Evolutionary conservation across 2,329 filamentous ascomycete species (phyloP), one percentile per base, ranked within the genome.

Genomic region (Fusarium austroafricanum): DNA sequence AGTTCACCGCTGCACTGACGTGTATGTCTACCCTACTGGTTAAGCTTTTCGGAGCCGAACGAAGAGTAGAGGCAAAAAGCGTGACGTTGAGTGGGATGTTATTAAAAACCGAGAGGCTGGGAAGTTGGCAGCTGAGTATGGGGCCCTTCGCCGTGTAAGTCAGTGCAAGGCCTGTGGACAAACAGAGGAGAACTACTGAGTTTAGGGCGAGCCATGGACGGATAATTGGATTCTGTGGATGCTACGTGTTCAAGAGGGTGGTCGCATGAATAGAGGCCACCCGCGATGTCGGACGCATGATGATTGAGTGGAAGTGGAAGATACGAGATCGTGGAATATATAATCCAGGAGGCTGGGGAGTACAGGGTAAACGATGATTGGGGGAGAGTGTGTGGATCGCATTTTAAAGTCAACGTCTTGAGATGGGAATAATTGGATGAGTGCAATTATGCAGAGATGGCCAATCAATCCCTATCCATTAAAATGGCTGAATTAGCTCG

Each of bases 261-360:
- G 71, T 55, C 72, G 70, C 72, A 74, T 73, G 28, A 56, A 58
- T 20, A 47, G 64, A 72, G 72, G 53, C 72, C 72, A 71, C 62
- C 60, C 59, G 72, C 59, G 71, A 63, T 56, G 40, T 57, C 21
- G 44, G 51, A 54, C 26, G 47, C 50, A 56, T 49, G 35, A 47
- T 50, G 59, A 53, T 60, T 67, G 61, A 70, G 55, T 31, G 29
- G 29, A 31, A 31, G 10, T 68, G 63, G 56, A 62, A 62, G 59
- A 55, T 49, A 58, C 59, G 61, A 65, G 61, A 44, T 56, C 23
- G 35, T 64, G 37, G 52, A 42, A 61, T 45, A 58, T 40, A 55
- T 43, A 73, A 74, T 68, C 57, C 46, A 55, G 68, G 70, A 70
- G 72, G 72, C 44, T 74, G 72, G 72, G 72, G 40, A 65, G 54